Evolutionary conservation across 495 filamentous ascomycete species (phyloP), one percentile per base, ranked within the genome.

Genomic region (Penicillium samsonianum): DNA sequence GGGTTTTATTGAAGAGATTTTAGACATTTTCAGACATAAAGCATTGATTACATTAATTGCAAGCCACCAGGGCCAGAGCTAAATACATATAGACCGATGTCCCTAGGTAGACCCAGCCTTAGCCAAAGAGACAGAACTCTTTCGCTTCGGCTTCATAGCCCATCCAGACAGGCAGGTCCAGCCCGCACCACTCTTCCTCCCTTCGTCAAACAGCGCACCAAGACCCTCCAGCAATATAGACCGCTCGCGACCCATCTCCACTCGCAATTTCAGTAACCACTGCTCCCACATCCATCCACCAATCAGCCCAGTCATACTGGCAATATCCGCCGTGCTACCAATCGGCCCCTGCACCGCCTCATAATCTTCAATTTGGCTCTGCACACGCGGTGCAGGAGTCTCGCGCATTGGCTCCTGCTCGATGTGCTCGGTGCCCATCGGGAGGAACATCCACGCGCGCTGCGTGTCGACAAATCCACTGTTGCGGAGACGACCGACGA

Each of bases 201-300:
- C 91, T 68, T 98, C 94, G 67, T 95, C 90, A 60, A 98, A 77
- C 9, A 96, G 83, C 57, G 81, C 81, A 12, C 87, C 87, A 38
- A 97, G 84, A 8, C 87, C 88, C 57, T 92, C 89, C 57, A 96
- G 80, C 37, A 90, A 76, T 12, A 82, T 79, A 57, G 85, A 78
- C 33, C 77, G 74, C 33, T 84, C 84, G 11, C 84, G 82, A 6
- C 87, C 88, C 80, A 89, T 91, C 77, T 96, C 92, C 68, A 85
- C 80, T 70, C 92, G 87, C 65, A 92, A 75, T 73, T 88, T 90
- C 59, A 97, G 67, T 72, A 97, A 82, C 94, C 94, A 98, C 71
- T 90, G 88, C 81, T 98, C 94, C 93, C 93, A 98, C 62, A 87
- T 83, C 91, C 93, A 96, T 25, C 87, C 84, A 12, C 92, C 94